Evolutionary conservation across 345 rosid genomes (phyloP).

Genomic region (Euphorbia tirucalli): DNA sequence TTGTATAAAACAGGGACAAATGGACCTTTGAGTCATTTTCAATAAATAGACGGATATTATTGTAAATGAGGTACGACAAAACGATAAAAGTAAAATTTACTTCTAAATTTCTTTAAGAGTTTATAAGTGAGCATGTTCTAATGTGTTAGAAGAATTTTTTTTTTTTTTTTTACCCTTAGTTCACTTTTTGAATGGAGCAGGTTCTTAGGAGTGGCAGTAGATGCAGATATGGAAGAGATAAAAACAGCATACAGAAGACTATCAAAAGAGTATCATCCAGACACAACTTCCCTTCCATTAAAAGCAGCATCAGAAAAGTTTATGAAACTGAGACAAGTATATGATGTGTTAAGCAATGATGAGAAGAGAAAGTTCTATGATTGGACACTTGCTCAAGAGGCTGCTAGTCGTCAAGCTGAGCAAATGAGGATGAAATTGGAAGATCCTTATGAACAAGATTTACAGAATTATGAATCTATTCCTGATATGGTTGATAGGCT

Average conservation of each 20-base stretch:
- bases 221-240: constrained; percentile 81
- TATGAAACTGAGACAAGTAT: constrained; percentile 66
- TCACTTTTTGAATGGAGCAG: constrained; percentile 40
- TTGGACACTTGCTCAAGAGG: constrained; percentile 92
- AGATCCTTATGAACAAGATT: constrained; percentile 64
- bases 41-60: too few species aligned
- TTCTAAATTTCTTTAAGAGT: too few species aligned
- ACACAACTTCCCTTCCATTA: constrained; percentile 83
- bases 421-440: constrained; percentile 65
- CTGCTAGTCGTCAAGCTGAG: constrained; percentile 76
- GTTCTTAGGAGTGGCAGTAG: constrained; percentile 69
- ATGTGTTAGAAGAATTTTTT: too few species aligned
- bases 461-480: constrained; percentile 41
- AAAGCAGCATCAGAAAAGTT: constrained; percentile 83
- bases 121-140: too few species aligned
- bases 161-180: too few species aligned
- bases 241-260: constrained; percentile 80
- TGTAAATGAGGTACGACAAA: too few species aligned
- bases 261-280: constrained; percentile 94
- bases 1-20: too few species aligned
- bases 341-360: constrained; percentile 55
- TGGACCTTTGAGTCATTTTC: too few species aligned
- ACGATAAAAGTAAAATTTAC: too few species aligned
- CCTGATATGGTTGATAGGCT: constrained; percentile 88
- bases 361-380: constrained; percentile 78